Base-by-base conservation (phyloP, 768 basidiomycete genomes). In the Boletus edulis region DNA sequence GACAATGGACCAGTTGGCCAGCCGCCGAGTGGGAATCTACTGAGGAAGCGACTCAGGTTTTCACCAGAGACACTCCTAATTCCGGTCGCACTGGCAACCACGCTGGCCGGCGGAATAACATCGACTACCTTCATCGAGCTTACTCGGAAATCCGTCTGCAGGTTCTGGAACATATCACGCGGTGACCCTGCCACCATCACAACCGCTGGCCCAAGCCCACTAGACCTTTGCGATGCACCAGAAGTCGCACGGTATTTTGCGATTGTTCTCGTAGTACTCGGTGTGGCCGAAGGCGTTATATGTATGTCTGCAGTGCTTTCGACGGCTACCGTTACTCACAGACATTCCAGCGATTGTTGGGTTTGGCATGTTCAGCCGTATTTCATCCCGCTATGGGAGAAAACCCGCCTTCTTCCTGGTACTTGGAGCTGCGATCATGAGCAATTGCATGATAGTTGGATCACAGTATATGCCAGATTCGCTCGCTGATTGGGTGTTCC, bases 321-420 rank as follows among this genome's bases (percentile, higher is more conserved):
- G 18, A 18, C 24, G 31, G 14, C 0, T 31, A 7, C 12, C 0
- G 5, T 57, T 22, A 10, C 40, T 61, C 13, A 67, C 14, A 6
- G 12, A 8, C n/a, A 6, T 43, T 22, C 14, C 53, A 73, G 71
- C 51, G 20, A 52, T 72, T 34, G 32, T 60, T 10, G 56, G 49
- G 11, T 73, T 63, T 49, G 64, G 66, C 9, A 39, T 54, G 12
- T 48, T 64, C 2, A 68, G 59, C 29, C 59, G 54, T 42, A 49
- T 72, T 40, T 62, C 67, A 37, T 64, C 71, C 4, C 59, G 39
- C 15, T 54, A 65, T 3, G 72, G 65, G 35, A 69, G 71, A 20
- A 71, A 64, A 49, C 56, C 66, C 1, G 52, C 52, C 9, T 51
- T 71, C 22, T 20, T 64, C 12, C 31, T 59, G 39, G 20, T 39